A percentile compares a stretch with the other conserved stretches of the same genome.
Evolutionary conservation across 148 eudicot species (phyloP).

Genomic region (Rhododendron mucronatum): DNA sequence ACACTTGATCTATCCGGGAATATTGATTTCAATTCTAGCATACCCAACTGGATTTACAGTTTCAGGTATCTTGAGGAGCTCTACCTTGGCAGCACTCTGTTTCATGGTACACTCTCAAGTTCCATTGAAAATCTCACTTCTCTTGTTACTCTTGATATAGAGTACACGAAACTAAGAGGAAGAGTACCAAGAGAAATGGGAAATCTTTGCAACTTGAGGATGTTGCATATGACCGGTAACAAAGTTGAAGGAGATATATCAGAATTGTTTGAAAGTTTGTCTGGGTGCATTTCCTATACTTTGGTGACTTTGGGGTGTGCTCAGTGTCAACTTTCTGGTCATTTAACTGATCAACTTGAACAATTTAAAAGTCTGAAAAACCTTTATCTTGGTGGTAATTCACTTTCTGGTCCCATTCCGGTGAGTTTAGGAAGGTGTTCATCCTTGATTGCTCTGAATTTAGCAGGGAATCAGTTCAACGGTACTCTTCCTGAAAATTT

Average conservation of each 20-base stretch:
- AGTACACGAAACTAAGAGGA: background rate
- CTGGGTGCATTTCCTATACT: background rate
- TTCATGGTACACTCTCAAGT: slow-evolving; percentile 1
- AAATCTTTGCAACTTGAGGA: slow-evolving; percentile 3
- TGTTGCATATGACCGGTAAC: accelerated
- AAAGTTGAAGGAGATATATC: background rate
- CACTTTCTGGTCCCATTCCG: background rate
- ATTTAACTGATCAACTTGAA: background rate
- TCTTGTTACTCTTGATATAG: background rate
- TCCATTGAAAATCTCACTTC: slow-evolving; percentile 22
- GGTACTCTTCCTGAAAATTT: slow-evolving; percentile 11
- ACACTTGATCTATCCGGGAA: background rate
- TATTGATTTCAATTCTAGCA: background rate
- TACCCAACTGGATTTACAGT: background rate
- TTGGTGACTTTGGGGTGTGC: background rate
- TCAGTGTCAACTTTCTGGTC: background rate
- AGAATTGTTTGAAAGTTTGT: background rate
- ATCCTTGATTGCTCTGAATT: background rate
- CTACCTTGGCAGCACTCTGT: background rate
- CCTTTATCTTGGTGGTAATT: background rate
- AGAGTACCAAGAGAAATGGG: background rate
- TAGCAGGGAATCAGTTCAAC: background rate
- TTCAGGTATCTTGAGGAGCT: background rate
- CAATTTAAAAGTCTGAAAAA: background rate
- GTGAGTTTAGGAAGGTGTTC: background rate